Conservation (phyloP, 2,329 filamentous ascomycete species). For the Pseudocercospora crystallina region DNA sequence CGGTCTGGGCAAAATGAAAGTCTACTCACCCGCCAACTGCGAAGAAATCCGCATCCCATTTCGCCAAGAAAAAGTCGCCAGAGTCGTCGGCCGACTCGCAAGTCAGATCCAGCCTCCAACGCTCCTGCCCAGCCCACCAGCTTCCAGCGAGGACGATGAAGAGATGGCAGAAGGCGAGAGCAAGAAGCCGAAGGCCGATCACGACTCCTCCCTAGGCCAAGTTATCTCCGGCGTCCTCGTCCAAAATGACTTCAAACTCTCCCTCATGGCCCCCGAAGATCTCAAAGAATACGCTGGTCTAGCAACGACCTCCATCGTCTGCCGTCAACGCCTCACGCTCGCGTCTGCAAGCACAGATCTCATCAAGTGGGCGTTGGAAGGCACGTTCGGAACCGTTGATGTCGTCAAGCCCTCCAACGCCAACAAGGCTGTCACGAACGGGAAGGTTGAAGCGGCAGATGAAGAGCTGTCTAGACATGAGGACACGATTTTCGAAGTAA, state of each 20-base stretch:
- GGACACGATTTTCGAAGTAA: slow-evolving; percentile 64
- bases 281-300: slow-evolving; percentile 94
- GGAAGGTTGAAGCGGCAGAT: slow-evolving; percentile 58
- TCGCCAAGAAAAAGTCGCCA: slow-evolving; percentile 90
- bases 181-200: slow-evolving; percentile 43
- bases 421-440: slow-evolving; percentile 14
- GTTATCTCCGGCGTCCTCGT: slow-evolving; percentile 89
- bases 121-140: slow-evolving; percentile 32
- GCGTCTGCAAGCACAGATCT: slow-evolving; percentile 86
- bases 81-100: slow-evolving; percentile 92
- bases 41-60: slow-evolving; percentile 95
- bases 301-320: slow-evolving; percentile 90
- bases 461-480: slow-evolving; percentile 59
- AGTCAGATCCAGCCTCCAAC: slow-evolving; percentile 67
- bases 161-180: slow-evolving; percentile 29
- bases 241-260: slow-evolving; percentile 96
- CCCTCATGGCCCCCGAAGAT: slow-evolving; percentile 94
- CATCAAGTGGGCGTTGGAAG: slow-evolving; percentile 90
- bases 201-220: slow-evolving; percentile 41
- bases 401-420: slow-evolving; percentile 34
- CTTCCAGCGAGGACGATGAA: slow-evolving; percentile 46
- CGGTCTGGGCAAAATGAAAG: slow-evolving; percentile 86
- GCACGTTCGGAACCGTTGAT: slow-evolving; percentile 81
- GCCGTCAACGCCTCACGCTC: slow-evolving; percentile 85
- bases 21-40: slow-evolving; percentile 91